phyloP scores from a whole-genome alignment of 1,284 basidiomycete genomes.

The Termitomyces sp. region DNA sequence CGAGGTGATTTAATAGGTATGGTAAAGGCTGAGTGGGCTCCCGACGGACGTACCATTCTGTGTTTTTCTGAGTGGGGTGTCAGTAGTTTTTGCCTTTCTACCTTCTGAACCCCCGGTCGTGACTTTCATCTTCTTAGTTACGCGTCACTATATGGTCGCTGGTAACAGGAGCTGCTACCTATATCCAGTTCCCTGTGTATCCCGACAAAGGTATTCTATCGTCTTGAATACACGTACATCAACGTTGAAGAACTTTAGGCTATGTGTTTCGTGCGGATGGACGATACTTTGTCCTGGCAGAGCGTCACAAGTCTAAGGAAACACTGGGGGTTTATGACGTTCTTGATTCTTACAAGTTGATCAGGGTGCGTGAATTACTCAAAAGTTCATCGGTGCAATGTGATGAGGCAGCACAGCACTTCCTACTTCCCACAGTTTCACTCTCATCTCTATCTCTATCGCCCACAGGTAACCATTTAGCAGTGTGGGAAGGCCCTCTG shows the following conservation, averaged over 20 bases:
- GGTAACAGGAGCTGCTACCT: conserved; percentile 59
- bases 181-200: conserved; percentile 76
- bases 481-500: conserved; percentile 78
- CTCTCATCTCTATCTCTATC: conserved; percentile 75
- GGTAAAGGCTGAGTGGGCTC: conserved; percentile 80
- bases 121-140: conserved; percentile 42
- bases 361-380: conserved; percentile 51
- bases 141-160: conserved; percentile 80
- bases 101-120: background rate
- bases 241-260: conserved; percentile 35
- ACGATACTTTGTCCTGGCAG: conserved; percentile 76
- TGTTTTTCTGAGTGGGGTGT: conserved; percentile 88
- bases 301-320: conserved; percentile 83
- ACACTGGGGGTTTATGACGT: conserved; percentile 80
- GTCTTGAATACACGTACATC: background rate
- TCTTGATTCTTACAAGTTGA: conserved; percentile 60
- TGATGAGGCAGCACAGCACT: conserved; percentile 49
- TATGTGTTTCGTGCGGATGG: conserved; percentile 77
- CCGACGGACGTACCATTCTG: conserved; percentile 73
- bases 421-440: conserved; percentile 72
- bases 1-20: conserved; percentile 41
- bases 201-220: conserved; percentile 59
- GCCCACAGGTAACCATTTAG: conserved; percentile 75
- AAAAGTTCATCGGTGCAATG: conserved; percentile 14
- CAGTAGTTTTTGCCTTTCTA: conserved; percentile 32